Conservation (phyloP, 805 yeast genomes). For the Candida hungchunana region DNA sequence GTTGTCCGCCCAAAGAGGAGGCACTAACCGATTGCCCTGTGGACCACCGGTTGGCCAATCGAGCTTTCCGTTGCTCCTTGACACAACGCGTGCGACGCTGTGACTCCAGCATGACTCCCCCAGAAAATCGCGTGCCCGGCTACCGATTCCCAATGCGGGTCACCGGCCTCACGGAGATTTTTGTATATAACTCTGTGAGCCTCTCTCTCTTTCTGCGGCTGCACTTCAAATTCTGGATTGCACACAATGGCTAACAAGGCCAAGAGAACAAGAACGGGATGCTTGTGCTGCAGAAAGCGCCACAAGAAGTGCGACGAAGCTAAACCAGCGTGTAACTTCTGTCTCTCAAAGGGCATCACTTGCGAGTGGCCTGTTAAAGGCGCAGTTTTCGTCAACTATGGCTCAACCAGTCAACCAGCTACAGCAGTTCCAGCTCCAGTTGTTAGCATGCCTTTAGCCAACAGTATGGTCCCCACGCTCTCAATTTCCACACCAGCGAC, state of each 20-base stretch:
- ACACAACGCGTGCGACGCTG: constrained; percentile 1
- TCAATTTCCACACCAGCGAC: neutral
- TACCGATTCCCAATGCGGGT: constrained; percentile 1
- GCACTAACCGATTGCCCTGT: neutral
- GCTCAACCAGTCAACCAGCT: constrained; percentile 3
- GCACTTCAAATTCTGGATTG: too few relatives aligned
- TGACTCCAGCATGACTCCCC: constrained; percentile 2
- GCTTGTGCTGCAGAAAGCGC: constrained; percentile 17
- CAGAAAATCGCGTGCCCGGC: neutral
- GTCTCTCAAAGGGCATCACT: constrained; percentile 11
- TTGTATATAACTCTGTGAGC: neutral
- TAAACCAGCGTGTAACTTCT: constrained; percentile 15
- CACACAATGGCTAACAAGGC: constrained; percentile 7
- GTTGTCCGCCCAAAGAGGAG: neutral
- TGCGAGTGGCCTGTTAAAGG: constrained; percentile 20
- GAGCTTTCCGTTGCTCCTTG: constrained; percentile 1
- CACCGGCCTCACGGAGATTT: constrained; percentile 10
- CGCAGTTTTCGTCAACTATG: constrained; percentile 15
- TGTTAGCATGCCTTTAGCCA: too few relatives aligned
- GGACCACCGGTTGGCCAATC: too few relatives aligned
- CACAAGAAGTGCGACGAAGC: constrained; percentile 19
- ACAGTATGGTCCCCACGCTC: too few relatives aligned
- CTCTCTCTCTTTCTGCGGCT: too few relatives aligned
- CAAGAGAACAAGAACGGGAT: constrained; percentile 17
- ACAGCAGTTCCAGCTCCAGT: too few relatives aligned